Conservation (phyloP, 495 filamentous ascomycete species). For the Neurospora cerealis region DNA sequence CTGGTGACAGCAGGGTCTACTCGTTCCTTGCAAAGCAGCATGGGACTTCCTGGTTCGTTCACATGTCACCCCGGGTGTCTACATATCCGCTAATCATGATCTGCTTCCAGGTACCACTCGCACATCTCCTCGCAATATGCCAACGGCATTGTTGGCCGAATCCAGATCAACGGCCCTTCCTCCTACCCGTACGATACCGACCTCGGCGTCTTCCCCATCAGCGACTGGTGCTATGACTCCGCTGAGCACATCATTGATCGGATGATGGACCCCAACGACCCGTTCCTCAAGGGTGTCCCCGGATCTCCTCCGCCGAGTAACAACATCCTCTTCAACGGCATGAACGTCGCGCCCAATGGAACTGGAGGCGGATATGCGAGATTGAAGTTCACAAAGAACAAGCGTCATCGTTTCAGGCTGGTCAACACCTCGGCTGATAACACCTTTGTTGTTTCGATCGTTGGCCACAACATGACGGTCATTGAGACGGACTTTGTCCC, state of each 20-base stretch:
- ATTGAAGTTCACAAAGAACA: constrained; percentile 21
- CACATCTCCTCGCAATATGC: constrained; percentile 39
- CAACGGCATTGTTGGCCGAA: constrained; percentile 31
- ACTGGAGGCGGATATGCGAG: constrained; percentile 10
- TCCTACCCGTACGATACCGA: constrained; percentile 39
- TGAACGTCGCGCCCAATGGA: constrained; percentile 22
- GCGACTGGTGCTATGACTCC: constrained; percentile 25
- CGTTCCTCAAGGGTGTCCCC: constrained; percentile 21
- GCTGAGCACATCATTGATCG: background rate
- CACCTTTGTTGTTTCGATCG: constrained; percentile 21
- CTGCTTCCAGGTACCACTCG: constrained; percentile 33
- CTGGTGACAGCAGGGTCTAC: constrained; percentile 34
- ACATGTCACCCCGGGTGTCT: background rate
- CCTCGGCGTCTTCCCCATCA: constrained; percentile 32
- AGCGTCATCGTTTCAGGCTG: constrained; percentile 34
- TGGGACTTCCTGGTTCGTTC: constrained; percentile 38
- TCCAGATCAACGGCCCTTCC: constrained; percentile 42
- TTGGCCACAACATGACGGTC: constrained; percentile 35
- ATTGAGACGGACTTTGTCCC: constrained; percentile 35
- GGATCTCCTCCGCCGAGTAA: constrained; percentile 6
- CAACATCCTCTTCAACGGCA: constrained; percentile 24
- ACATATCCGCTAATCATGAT: background rate
- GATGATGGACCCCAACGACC: constrained; percentile 30
- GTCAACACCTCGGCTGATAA: constrained; percentile 37
- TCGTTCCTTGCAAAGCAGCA: constrained; percentile 41